Evolutionary conservation across 2,329 filamentous ascomycete species (phyloP).

Genomic region (Colletotrichum phormii): DNA sequence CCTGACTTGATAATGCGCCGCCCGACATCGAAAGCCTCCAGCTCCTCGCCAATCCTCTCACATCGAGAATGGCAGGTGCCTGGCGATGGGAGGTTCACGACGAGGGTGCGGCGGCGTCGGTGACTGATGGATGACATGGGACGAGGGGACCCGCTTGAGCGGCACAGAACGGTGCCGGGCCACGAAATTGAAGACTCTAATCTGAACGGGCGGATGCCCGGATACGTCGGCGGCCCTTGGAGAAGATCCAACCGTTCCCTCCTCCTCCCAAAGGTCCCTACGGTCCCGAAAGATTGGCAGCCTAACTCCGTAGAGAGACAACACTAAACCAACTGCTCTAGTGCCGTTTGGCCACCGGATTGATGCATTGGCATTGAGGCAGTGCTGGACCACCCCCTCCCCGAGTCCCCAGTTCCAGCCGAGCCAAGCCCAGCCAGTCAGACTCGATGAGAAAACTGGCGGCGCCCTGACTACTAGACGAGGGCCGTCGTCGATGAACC

Average conservation of each 20-base stretch:
- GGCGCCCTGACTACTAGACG: neutral
- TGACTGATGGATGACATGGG: neutral
- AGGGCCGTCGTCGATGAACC: neutral
- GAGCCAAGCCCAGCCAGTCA: neutral
- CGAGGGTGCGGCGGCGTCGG: neutral
- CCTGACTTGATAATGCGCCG: neutral
- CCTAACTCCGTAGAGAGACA: neutral
- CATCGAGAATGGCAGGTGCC: neutral
- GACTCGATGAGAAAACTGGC: neutral
- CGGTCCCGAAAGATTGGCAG: conserved; percentile 8
- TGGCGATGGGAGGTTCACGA: neutral
- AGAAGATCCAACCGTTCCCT: neutral
- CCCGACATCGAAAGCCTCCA: too few relatives aligned
- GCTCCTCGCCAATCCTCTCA: neutral
- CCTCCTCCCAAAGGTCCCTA: neutral
- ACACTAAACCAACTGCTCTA: conserved; percentile 1
- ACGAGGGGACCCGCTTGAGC: neutral
- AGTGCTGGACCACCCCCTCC: conserved; percentile 22
- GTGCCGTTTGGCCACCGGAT: conserved; percentile 21
- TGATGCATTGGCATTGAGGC: conserved; percentile 30
- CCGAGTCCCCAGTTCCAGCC: neutral
- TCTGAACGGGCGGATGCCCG: neutral
- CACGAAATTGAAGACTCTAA: neutral
- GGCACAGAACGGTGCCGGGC: neutral
- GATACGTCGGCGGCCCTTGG: neutral